A percentile compares a stretch with the other conserved stretches of the same genome.
Evolutionary conservation across 495 filamentous ascomycete species (phyloP).

Genomic region (Xylaria acuta): DNA sequence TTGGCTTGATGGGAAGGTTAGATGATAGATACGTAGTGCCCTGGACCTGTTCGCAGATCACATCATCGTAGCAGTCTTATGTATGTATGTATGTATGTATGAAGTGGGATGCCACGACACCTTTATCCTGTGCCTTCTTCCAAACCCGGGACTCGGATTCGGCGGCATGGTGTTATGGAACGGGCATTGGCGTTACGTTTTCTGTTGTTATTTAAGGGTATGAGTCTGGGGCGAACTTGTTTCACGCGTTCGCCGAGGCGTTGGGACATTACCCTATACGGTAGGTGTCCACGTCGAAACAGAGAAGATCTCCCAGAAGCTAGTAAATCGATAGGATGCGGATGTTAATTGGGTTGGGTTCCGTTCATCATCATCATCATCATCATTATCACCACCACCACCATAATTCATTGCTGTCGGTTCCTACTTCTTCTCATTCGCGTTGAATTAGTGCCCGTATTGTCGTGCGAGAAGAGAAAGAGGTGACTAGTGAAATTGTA

Average conservation of each 20-base stretch:
- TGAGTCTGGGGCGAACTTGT: background rate
- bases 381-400: no score
- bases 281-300: conserved; percentile 6
- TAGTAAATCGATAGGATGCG: background rate
- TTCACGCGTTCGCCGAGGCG: background rate
- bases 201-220: conserved; percentile 7
- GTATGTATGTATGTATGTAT: background rate
- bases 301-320: conserved; percentile 1
- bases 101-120: background rate
- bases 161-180: background rate
- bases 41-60: background rate
- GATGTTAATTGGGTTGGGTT: background rate
- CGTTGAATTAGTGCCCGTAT: background rate
- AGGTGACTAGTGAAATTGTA: no score
- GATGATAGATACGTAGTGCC: no score
- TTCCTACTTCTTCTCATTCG: background rate
- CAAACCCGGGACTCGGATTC: background rate
- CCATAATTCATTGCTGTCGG: background rate
- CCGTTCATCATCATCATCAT: background rate
- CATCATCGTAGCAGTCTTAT: background rate
- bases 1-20: background rate
- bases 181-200: background rate
- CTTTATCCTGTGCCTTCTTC: background rate
- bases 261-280: background rate
- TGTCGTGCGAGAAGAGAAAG: background rate